phyloP scores from a whole-genome alignment of 305 asterid genomes.

The Fraxinus floribunda region DNA sequence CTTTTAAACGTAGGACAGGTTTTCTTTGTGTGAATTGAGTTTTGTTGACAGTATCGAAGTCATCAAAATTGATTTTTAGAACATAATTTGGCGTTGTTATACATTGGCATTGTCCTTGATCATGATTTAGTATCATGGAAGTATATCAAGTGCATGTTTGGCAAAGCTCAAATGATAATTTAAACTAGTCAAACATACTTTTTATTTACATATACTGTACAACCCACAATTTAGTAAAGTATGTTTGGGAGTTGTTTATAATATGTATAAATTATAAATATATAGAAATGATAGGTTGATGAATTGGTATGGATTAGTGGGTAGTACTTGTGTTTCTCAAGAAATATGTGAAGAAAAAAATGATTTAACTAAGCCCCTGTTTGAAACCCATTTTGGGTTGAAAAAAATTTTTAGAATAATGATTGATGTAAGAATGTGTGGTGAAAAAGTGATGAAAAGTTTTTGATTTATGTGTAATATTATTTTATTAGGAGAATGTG shows the following conservation, averaged over 20 bases:
- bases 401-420: too few species aligned
- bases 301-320: not conserved
- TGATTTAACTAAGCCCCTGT: too few species aligned
- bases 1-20: conserved; percentile 89
- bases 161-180: not conserved
- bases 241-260: not conserved
- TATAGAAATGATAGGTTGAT: not conserved
- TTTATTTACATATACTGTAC: not conserved
- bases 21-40: conserved; percentile 58
- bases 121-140: not conserved
- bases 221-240: not conserved
- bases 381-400: too few species aligned
- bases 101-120: not conserved
- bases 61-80: not conserved
- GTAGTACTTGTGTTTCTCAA: not conserved
- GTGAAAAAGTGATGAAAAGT: too few species aligned
- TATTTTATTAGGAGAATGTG: too few species aligned
- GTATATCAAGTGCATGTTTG: not conserved
- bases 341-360: not conserved
- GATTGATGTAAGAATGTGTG: too few species aligned
- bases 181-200: not conserved
- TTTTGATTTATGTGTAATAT: too few species aligned
- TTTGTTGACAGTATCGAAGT: not conserved
- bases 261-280: not conserved
- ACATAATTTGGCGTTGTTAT: not conserved